phyloP scores from a whole-genome alignment of 768 basidiomycete species.

The Boletellus ananas region DNA sequence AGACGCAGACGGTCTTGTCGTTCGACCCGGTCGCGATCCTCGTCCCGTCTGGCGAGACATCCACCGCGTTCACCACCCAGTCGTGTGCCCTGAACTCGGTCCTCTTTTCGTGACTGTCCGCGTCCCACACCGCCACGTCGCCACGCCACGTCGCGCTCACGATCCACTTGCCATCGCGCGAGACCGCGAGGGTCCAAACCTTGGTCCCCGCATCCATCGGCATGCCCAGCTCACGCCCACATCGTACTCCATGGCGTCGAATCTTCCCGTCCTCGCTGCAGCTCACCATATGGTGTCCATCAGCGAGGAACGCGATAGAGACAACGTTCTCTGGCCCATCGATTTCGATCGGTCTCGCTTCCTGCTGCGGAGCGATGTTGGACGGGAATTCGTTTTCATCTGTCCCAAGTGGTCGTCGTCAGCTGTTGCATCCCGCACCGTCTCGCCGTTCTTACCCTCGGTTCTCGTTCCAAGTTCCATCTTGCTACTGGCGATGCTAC shows the following conservation, averaged over 20 bases:
- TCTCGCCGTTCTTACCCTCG: too few species aligned
- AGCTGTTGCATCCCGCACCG: too few species aligned
- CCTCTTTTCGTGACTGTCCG: background rate
- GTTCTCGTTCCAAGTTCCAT: too few species aligned
- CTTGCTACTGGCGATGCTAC: too few species aligned
- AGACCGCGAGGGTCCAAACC: background rate
- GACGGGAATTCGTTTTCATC: too few species aligned
- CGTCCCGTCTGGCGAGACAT: slow-evolving; percentile 6
- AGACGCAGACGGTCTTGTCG: background rate
- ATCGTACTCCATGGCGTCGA: background rate
- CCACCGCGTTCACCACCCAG: background rate
- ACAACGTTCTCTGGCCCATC: too few species aligned
- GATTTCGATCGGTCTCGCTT: background rate
- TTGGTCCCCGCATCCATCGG: background rate
- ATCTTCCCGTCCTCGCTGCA: background rate
- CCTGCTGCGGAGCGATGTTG: background rate
- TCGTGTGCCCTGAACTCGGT: background rate
- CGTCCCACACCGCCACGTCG: background rate
- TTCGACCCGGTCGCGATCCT: background rate
- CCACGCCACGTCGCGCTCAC: background rate
- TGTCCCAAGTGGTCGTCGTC: too few species aligned
- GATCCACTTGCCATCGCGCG: background rate
- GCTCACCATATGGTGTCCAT: background rate
- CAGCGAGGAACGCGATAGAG: background rate
- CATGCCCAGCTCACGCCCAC: too few species aligned